Evolutionary conservation across 225 moss, liverwort and hornwort species (phyloP), one percentile per base, ranked within the genome.

Genomic region (Sphagnum contortum): DNA sequence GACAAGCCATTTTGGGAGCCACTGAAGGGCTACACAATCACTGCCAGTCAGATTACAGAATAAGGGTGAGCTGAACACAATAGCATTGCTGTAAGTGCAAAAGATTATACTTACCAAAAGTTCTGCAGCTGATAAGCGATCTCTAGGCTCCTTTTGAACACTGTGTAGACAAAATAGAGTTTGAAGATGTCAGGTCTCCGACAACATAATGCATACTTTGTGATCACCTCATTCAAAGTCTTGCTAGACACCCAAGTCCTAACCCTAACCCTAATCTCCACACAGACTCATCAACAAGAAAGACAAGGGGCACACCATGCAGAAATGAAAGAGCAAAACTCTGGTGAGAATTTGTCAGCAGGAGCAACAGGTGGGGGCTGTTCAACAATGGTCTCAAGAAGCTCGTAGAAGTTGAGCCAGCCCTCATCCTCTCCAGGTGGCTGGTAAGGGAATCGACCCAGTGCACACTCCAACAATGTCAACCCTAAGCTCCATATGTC

Each of bases 261-360:
- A 29, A 29, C 29, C 29, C 29, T 29, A 29, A 29, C 29, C 29
- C 14, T 48, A 46, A 44, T 45, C 6, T 48, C 47, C 48, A 47
- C 4, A 8, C 47, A 63, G 50, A 6, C 14, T 62, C n/a, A 2
- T 4, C 56, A 60, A 11, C 14, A 46, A 62, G 45, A 57, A 5
- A 71, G 53, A 64, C n/a, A 29, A 49, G 57, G 13, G 61, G 62
- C 85, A 80, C 71, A 93, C 93, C 96, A 96, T 48, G 92, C 79
- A 54, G 87, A 86, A 57, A 96, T 92, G 70, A 96, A 96, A n/a
- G 90, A 88, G 83, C 95, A 92, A 75, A 96, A 96, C 76, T 96
- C 95, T 14, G 87, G 85, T 59, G 95, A 96, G 77, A 96, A 96
- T 70, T 73, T 84, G 66, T 73, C 81, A 44, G 80, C 68, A 45